phyloP scores from a whole-genome alignment of 805 yeast species.

The Tetrapisispora fleetii region DNA sequence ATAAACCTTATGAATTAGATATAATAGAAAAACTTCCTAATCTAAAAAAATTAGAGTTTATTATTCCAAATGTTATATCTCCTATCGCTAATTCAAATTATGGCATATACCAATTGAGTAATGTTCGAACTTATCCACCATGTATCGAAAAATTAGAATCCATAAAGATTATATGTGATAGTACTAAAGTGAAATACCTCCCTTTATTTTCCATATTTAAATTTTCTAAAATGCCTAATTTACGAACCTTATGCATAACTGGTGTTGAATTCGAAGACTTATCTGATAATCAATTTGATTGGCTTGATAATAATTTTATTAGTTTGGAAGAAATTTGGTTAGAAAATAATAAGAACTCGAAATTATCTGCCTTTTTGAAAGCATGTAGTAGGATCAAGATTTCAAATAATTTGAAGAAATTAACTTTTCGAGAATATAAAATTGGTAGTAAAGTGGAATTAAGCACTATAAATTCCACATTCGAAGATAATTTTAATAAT shows the following conservation, averaged over 20 bases:
- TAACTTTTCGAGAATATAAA: conserved; percentile 24
- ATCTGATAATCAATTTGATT: conserved; percentile 8
- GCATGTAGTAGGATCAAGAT: conserved; percentile 10
- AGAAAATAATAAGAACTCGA: conserved; percentile 20
- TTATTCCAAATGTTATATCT: conserved; percentile 12
- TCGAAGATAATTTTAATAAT: conserved; percentile 10
- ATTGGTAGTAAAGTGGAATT: conserved; percentile 6
- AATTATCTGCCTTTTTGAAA: conserved; percentile 12
- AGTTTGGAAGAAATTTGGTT: conserved; percentile 21
- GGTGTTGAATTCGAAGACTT: conserved; percentile 12
- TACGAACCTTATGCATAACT: conserved; percentile 13
- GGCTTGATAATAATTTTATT: conserved; percentile 17
- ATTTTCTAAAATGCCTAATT: conserved; percentile 3
- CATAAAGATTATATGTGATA: conserved; percentile 18
- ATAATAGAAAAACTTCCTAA: conserved; percentile 11
- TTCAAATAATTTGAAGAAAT: conserved; percentile 10
- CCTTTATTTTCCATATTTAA: conserved; percentile 11
- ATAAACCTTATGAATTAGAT: conserved; percentile 14
- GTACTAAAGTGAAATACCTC: conserved; percentile 10
- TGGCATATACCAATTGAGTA: not conserved
- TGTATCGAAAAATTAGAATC: conserved; percentile 15
- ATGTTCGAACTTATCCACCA: conserved; percentile 2
- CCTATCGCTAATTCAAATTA: conserved; percentile 5
- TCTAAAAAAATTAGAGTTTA: conserved; percentile 15
- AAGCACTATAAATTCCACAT: not conserved